Base-by-base conservation (phyloP, 1,139 yeast genomes). In the Pichia terricola region DNA sequence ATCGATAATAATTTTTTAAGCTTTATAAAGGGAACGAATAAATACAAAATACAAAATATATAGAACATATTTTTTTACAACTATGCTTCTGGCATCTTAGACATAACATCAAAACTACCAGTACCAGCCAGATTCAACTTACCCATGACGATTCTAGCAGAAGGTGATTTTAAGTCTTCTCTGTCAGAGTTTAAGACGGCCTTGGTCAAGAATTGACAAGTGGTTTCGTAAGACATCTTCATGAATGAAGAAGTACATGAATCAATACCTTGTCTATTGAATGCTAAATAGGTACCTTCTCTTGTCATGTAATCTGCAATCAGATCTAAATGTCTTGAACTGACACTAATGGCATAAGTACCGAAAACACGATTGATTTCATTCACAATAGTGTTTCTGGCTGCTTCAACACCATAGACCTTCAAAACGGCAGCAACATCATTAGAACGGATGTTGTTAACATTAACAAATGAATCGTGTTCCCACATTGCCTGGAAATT, bases 241-340 rank as follows among this genome's bases (percentile, higher is more conserved):
- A 88, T 82, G 70, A 94, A 86, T 32, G 97, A 85, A 9, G 97
- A 89, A 2, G 97, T 88, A 26, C 94, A 80, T 2, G 95, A 76
- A 63, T 91, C 97, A 63, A 94, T 89, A 66, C 98, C 98, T 69
- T 88, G 96, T 73, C 99, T 83, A 68, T 88, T 89, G 72, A 94
- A 94, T 28, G 99, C 96, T 63, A 91, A 70, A 63, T 89, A 94
- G 3, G 94, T 78, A 59, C 99, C 99, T 68, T 91, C 97, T 64
- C 98, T 79, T 4, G 99, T 94, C 99, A 94, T 94, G 89, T 87
- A 86, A 66, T 94, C 99, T 52, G 95, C 98, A 66, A 94, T 83
- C 63, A 94, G 77, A 62, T 91, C 97, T 69, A 94, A 78, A 69
- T 94, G 99, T 65, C 98, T 88, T 43, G 79, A 70, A 48, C 94